Evolutionary conservation across 225 moss, liverwort and hornwort species (phyloP), one percentile per base, ranked within the genome.

Genomic region (Polytrichum formosum): DNA sequence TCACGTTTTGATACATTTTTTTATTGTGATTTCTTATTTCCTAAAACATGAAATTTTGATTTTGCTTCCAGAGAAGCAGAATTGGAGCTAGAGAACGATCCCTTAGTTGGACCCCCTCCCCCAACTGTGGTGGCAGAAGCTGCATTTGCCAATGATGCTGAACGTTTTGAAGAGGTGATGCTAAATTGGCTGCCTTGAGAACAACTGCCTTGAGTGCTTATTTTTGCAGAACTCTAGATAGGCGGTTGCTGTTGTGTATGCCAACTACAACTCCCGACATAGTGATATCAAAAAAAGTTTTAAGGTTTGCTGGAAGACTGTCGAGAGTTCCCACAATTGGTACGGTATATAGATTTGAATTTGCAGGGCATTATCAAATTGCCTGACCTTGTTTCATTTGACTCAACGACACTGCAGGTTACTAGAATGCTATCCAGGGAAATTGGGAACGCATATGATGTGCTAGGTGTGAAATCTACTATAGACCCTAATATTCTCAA

Each of bases 161-260:
- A 97, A 83, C 85, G 94, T 25, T 97, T 94, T 76, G 94, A 97
- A 83, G 94, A 97, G 89, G 96, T 95, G 46, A 46, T 46, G 13
- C 46, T 46, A 46, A 46, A 46, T 46, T 46, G 46, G 46, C 46
- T 46, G 3, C 46, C 16, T 46, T 10, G 37, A 37, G 37, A 37
- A 37, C 37, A 37, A 37, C 37, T 37, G 37, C 10, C 37, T 37
- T 16, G 13, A 46, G 46, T 46, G 46, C 46, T 46, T 13, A 13
- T 46, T 10, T 46, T 46, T 13, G 46, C 46, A 46, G 46, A 46
- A 16, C 13, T 46, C 4, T 46, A 46, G 13, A 46, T 13, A 46
- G 46, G 13, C 46, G 46, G 46, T 46, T 13, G 46, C 46, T 46
- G 46, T 16, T 46, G 46, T 46, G 16, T 16, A 13, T 46, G 46